A percentile compares a stretch with the other conserved stretches of the same genome.
phyloP scores from a whole-genome alignment of 306 rosid species.

The Quercus dentata region DNA sequence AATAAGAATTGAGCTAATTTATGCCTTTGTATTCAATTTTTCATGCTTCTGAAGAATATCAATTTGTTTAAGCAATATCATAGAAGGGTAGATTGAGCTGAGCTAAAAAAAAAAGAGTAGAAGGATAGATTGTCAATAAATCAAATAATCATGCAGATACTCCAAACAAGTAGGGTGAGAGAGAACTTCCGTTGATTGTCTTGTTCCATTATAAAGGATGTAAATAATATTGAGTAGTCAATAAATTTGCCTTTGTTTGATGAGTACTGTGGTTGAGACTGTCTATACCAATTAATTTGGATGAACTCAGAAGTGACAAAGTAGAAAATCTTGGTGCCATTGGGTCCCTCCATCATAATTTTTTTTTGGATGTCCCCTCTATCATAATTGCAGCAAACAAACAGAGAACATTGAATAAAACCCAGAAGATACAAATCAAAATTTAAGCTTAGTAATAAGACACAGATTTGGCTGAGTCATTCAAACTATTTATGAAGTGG shows the following conservation, averaged over 20 bases:
- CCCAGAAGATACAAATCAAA: constrained; percentile 3
- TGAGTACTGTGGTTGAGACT: background rate
- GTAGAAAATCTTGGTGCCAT: constrained; percentile 32
- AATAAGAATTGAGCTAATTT: too few species aligned
- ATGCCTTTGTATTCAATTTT: too few species aligned
- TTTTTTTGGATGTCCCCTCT: too few species aligned
- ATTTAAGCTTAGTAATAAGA: constrained; percentile 16
- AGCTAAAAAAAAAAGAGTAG: too few species aligned
- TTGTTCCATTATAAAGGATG: background rate
- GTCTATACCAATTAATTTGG: constrained; percentile 1
- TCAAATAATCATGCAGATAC: background rate
- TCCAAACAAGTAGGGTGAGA: background rate
- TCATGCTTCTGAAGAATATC: too few species aligned
- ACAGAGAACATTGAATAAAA: constrained; percentile 2
- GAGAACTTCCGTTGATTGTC: background rate
- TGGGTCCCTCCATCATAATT: constrained; percentile 25
- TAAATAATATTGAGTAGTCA: background rate
- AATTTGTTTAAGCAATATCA: too few species aligned
- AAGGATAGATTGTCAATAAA: too few species aligned
- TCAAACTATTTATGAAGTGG: constrained; percentile 19
- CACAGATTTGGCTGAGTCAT: constrained; percentile 16
- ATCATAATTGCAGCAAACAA: constrained; percentile 11
- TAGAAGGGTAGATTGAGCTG: too few species aligned
- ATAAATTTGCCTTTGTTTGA: constrained; percentile 8
- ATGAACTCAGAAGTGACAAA: constrained; percentile 28